Conservation (phyloP, 2,329 filamentous ascomycete genomes). For the Lasiodiplodia hormozganensis region DNA sequence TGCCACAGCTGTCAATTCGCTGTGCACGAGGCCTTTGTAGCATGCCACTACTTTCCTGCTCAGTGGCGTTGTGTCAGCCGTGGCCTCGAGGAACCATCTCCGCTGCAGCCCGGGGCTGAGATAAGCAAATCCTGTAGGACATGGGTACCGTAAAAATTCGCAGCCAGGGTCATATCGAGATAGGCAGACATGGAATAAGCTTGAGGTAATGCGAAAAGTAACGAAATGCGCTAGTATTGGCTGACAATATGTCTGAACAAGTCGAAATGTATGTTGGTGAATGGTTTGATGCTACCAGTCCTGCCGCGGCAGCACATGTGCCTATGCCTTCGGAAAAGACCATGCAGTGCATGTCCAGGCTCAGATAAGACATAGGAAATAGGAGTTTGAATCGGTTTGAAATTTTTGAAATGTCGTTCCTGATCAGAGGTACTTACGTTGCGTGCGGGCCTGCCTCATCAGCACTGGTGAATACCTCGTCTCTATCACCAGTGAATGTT, state of each 20-base stretch:
- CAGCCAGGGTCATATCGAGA: not conserved
- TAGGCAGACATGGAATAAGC: not conserved
- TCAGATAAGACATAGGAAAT: not conserved
- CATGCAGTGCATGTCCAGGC: not conserved
- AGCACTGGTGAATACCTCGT: not conserved
- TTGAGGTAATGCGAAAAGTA: not conserved
- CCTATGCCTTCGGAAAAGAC: not conserved
- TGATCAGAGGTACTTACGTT: conserved; percentile 16
- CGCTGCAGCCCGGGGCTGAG: not conserved
- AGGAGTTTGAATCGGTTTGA: not conserved
- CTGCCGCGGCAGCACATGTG: not conserved
- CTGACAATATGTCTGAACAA: not conserved
- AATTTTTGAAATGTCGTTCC: not conserved
- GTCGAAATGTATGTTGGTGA: not conserved
- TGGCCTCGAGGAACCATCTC: not conserved
- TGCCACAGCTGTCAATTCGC: not conserved
- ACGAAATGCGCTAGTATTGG: not conserved
- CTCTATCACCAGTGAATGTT: not conserved
- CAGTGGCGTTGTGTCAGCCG: not conserved
- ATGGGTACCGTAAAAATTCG: not conserved
- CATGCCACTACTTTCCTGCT: conserved; percentile 3
- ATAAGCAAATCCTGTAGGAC: not conserved
- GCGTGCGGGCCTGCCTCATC: not conserved
- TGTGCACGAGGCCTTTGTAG: not conserved
- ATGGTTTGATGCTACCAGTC: not conserved